These are phyloP conservation scores for Aureobasidium sp. DNA, from an alignment of 2,329 filamentous ascomycete species.

Conservation along the genomic window DNA sequence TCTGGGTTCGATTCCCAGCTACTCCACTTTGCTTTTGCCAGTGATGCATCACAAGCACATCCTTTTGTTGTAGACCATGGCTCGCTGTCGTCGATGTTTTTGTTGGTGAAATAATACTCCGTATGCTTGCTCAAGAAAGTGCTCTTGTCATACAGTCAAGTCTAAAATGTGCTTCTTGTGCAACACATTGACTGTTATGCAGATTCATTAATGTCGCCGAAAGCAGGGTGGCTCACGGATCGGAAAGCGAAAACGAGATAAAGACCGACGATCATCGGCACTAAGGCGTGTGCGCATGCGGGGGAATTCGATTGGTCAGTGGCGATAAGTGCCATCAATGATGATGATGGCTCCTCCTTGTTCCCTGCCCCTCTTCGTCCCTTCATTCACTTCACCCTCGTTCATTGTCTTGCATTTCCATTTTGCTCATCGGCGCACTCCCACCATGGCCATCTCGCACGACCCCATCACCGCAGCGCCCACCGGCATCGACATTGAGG, in stretches of 20 bases:
- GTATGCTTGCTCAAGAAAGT: too few relatives aligned
- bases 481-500: conserved; percentile 29
- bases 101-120: too few relatives aligned
- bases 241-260: neutral
- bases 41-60: too few relatives aligned
- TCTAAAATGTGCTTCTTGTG: neutral
- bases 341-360: conserved; percentile 7
- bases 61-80: too few relatives aligned
- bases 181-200: neutral
- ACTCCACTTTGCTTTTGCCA: neutral
- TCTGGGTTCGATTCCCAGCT: conserved; percentile 15
- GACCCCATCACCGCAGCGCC: neutral
- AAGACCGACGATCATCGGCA: conserved; percentile 6
- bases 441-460: conserved; percentile 12
- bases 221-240: neutral
- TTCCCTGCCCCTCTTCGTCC: neutral
- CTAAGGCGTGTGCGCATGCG: neutral
- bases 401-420: neutral
- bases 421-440: neutral
- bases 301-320: conserved; percentile 10
- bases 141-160: too few relatives aligned
- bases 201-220: neutral
- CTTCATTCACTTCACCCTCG: neutral
- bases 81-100: too few relatives aligned
- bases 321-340: neutral